phyloP scores from a whole-genome alignment of 441 rosid species.

The Gossypium gossypioides region DNA sequence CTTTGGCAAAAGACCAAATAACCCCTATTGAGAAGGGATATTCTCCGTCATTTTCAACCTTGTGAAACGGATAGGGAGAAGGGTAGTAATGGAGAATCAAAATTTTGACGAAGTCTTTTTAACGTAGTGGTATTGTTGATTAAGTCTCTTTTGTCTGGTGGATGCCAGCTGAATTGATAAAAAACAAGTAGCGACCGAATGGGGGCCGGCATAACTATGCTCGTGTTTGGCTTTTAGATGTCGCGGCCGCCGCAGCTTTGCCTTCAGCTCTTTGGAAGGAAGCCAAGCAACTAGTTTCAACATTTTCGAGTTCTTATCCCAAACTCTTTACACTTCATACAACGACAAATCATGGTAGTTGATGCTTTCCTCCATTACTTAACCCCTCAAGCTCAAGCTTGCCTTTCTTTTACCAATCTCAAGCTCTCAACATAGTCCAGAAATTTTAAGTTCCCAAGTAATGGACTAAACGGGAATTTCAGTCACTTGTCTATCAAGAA shows the following conservation, averaged over 20 bases:
- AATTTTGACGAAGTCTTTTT: background rate
- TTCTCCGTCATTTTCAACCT: background rate
- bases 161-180: constrained; percentile 18
- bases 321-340: too few relatives aligned
- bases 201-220: background rate
- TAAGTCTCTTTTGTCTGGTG: constrained; percentile 8
- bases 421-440: background rate
- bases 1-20: background rate
- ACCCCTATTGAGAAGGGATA: background rate
- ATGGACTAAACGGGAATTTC: background rate
- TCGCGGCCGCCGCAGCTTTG: background rate
- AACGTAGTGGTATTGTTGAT: background rate
- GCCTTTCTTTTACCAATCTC: background rate
- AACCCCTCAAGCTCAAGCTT: background rate
- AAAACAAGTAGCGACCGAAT: background rate
- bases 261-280: background rate
- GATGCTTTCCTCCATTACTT: background rate
- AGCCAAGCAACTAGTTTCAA: background rate
- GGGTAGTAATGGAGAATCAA: background rate
- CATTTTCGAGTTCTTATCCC: background rate
- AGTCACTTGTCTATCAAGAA: background rate
- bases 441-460: background rate
- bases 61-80: background rate
- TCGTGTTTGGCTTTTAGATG: background rate
- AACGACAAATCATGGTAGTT: background rate